Evolutionary conservation across 148 eudicot species (phyloP).

Genomic region (Vaccinium macrocarpon): DNA sequence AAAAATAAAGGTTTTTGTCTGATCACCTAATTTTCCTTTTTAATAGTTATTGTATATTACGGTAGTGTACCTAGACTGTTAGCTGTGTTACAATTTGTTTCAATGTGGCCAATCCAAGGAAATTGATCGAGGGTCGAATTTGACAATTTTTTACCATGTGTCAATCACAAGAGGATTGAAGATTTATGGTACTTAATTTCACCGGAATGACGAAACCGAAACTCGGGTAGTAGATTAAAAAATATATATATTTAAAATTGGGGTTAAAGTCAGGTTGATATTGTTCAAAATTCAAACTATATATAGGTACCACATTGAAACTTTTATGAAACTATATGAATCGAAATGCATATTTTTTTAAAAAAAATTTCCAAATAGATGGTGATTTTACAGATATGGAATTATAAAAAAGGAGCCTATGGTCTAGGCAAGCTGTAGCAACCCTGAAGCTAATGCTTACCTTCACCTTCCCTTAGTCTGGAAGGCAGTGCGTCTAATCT

Average conservation of each 20-base stretch:
- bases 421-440: constrained; percentile 5
- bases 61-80: too few species aligned
- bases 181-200: not conserved
- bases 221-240: not conserved
- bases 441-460: not conserved
- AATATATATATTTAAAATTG: not conserved
- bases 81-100: not conserved
- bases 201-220: not conserved
- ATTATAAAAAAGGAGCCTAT: not conserved
- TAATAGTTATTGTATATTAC: too few species aligned
- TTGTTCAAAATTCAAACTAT: not conserved
- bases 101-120: not conserved
- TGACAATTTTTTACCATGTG: not conserved
- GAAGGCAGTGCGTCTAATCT: constrained; percentile 3
- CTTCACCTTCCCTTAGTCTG: not conserved
- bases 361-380: not conserved
- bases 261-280: not conserved
- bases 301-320: not conserved
- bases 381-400: not conserved
- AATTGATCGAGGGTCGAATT: not conserved
- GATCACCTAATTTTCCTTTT: too few species aligned
- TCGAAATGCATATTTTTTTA: not conserved
- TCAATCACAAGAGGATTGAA: not conserved
- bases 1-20: too few species aligned
- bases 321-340: not conserved